Evolutionary conservation across 2,329 filamentous ascomycete genomes (phyloP).

Genomic region (Epichloe hybrida): DNA sequence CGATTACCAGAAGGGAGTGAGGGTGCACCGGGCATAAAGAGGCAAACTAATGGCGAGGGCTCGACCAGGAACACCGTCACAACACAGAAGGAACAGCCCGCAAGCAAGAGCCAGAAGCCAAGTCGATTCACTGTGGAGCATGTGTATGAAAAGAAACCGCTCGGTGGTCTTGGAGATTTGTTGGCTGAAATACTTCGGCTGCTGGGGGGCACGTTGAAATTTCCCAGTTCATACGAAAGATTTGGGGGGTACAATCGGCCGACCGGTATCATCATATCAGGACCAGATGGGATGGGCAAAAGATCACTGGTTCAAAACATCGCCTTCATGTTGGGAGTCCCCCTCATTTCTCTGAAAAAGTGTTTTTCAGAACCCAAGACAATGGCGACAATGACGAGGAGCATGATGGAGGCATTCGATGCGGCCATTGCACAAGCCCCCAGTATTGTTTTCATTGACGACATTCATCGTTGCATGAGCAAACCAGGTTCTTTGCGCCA

Average conservation of each 20-base stretch:
- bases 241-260: constrained; percentile 7
- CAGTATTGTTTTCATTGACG: constrained; percentile 81
- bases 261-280: constrained; percentile 57
- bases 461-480: constrained; percentile 73
- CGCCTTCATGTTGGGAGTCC: constrained; percentile 57
- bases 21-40: constrained; percentile 9
- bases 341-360: constrained; percentile 45
- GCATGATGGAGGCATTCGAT: constrained; percentile 37
- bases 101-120: constrained; percentile 18
- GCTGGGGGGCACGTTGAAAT: constrained; percentile 9
- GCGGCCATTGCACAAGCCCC: constrained; percentile 71
- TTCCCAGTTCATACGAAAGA: constrained; percentile 9
- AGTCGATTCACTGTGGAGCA: constrained; percentile 19
- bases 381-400: constrained; percentile 25
- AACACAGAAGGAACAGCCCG: constrained; percentile 16
- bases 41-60: background rate
- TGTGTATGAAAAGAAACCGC: constrained; percentile 7
- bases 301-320: constrained; percentile 63
- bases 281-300: constrained; percentile 71
- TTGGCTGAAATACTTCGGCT: constrained; percentile 11
- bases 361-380: constrained; percentile 27
- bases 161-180: constrained; percentile 19
- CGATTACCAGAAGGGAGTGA: constrained; percentile 16
- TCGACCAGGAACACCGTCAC: background rate
- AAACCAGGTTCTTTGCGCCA: constrained; percentile 66